Evolutionary conservation across 179 eudicot genomes (phyloP).

Genomic region (Heliamphora pulchella): DNA sequence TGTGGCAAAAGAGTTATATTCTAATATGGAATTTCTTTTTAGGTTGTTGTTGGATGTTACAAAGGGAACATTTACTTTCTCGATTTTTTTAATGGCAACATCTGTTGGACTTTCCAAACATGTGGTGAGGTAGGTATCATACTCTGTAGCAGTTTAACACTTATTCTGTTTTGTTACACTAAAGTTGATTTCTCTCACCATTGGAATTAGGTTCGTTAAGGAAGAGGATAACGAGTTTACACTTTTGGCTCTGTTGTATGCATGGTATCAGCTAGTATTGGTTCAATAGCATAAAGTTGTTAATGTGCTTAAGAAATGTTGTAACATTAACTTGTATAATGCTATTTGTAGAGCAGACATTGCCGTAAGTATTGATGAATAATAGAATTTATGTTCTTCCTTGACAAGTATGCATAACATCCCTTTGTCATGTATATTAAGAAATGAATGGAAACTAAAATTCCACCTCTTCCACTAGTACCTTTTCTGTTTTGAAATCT

Average conservation of each 20-base stretch:
- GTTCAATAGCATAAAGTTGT: background rate
- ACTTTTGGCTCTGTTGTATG: background rate
- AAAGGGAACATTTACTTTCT: constrained; percentile 77
- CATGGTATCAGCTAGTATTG: background rate
- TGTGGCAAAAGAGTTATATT: background rate
- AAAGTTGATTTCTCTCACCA: too few relatives aligned
- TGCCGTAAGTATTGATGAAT: too few relatives aligned
- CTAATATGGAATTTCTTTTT: constrained; percentile 9
- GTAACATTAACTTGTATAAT: background rate
- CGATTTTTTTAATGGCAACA: constrained; percentile 45
- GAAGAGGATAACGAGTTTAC: background rate
- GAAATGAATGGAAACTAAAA: background rate
- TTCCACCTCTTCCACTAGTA: background rate
- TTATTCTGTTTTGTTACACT: background rate
- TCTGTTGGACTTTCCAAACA: constrained; percentile 77
- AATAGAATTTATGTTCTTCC: background rate
- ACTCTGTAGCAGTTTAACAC: background rate
- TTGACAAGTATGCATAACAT: background rate
- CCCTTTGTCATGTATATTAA: background rate
- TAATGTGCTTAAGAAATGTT: background rate
- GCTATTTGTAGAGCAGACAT: too few relatives aligned
- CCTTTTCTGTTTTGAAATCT: background rate
- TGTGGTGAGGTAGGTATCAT: constrained; percentile 48
- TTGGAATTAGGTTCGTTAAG: too few relatives aligned
- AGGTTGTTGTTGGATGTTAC: constrained; percentile 89